Percentiles rank a stretch among this genome's conserved stretches.
These are phyloP conservation scores for Citeromyces siamensis DNA, from an alignment of 1,139 yeast genomes.

Conservation along the genomic window DNA sequence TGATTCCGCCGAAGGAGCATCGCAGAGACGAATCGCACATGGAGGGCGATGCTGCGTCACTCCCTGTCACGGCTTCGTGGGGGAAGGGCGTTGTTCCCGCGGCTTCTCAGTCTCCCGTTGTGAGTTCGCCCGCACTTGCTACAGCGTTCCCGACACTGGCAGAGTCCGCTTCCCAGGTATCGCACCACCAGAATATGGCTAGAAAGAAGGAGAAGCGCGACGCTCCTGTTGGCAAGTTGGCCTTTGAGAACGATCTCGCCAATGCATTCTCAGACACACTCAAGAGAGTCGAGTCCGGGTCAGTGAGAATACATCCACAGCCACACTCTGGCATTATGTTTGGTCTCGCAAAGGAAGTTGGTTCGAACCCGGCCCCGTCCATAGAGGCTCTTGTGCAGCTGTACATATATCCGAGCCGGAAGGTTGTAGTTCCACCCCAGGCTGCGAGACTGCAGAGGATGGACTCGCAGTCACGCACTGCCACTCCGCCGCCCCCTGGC, in stretches of 20 bases:
- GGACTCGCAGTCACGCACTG: constrained; percentile 8
- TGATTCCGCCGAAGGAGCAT: constrained; percentile 14
- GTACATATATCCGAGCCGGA: constrained; percentile 1
- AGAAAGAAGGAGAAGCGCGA: constrained; percentile 19
- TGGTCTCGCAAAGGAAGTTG: constrained; percentile 9
- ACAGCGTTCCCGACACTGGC: constrained; percentile 65
- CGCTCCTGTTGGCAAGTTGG: constrained; percentile 12
- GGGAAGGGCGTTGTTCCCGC: constrained; percentile 21
- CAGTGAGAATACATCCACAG: background rate
- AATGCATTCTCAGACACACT: constrained; percentile 15
- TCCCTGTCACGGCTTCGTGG: constrained; percentile 53
- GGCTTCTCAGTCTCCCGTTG: constrained; percentile 18
- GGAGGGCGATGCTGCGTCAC: constrained; percentile 20
- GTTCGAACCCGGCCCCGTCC: constrained; percentile 11
- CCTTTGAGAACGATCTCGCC: constrained; percentile 11
- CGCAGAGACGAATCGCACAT: background rate
- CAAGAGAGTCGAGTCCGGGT: constrained; percentile 11
- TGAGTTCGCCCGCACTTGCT: constrained; percentile 10
- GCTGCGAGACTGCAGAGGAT: background rate
- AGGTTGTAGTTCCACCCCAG: background rate
- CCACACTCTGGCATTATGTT: background rate
- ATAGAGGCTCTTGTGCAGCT: constrained; percentile 7
- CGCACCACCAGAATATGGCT: background rate
- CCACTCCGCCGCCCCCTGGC: constrained; percentile 36
- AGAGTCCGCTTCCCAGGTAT: constrained; percentile 32